A percentile compares a stretch with the other conserved stretches of the same genome.
Evolutionary conservation across 2,329 filamentous ascomycete genomes (phyloP).

Genomic region (Aspergillus cejpii): DNA sequence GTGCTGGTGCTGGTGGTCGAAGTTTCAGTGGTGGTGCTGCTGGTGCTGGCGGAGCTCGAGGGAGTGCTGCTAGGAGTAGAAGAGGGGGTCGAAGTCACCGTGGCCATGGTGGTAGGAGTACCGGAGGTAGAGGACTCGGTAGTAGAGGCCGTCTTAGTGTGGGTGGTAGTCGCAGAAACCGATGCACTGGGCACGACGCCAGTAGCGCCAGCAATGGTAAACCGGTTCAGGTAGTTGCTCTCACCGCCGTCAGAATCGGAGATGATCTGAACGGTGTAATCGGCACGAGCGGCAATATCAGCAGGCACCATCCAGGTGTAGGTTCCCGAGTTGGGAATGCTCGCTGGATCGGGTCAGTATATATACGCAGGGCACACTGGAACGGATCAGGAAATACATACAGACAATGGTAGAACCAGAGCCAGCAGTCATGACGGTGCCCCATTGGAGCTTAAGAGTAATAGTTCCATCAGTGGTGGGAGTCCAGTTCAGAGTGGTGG

Average conservation of each 20-base stretch:
- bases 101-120: slow-evolving; percentile 18
- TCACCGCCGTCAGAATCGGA: slow-evolving; percentile 39
- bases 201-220: slow-evolving; percentile 44
- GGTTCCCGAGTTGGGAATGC: slow-evolving; percentile 45
- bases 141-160: slow-evolving; percentile 18
- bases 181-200: slow-evolving; percentile 27
- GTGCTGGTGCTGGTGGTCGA: slow-evolving; percentile 16
- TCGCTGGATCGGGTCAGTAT: slow-evolving; percentile 29
- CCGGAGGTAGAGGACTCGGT: slow-evolving; percentile 19
- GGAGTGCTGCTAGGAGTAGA: slow-evolving; percentile 11
- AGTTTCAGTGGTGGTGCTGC: slow-evolving; percentile 11
- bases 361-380: not conserved
- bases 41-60: slow-evolving; percentile 14
- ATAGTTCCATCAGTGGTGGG: slow-evolving; percentile 48
- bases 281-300: slow-evolving; percentile 37
- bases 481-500: slow-evolving; percentile 45
- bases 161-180: slow-evolving; percentile 17
- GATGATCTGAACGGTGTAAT: slow-evolving; percentile 51
- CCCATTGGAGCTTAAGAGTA: slow-evolving; percentile 47
- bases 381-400: slow-evolving; percentile 26
- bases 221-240: slow-evolving; percentile 50
- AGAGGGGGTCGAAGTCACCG: slow-evolving; percentile 20
- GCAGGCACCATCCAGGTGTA: slow-evolving; percentile 45
- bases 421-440: slow-evolving; percentile 36
- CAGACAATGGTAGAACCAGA: slow-evolving; percentile 40